Evolutionary conservation across 2,329 filamentous ascomycete genomes (phyloP).

Genomic region (Fusarium siculi): DNA sequence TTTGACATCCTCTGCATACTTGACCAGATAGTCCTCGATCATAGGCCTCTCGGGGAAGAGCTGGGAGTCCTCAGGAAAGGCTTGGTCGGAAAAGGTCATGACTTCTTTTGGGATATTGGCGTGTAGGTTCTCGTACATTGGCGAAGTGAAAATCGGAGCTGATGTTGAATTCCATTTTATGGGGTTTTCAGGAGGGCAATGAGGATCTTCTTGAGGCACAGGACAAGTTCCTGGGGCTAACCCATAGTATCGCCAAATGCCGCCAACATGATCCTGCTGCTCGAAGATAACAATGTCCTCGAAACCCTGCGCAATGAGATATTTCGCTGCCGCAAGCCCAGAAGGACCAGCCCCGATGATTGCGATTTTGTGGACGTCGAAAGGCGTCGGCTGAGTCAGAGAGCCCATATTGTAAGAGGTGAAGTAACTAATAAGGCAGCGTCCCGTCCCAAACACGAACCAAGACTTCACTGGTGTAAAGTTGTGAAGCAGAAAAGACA

Average conservation of each 20-base stretch:
- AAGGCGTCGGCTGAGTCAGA: conserved; percentile 45
- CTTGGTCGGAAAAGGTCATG: conserved; percentile 81
- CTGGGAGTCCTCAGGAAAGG: conserved; percentile 71
- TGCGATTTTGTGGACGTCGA: conserved; percentile 71
- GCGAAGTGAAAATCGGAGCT: conserved; percentile 76
- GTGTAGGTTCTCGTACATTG: conserved; percentile 84
- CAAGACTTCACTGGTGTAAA: not conserved
- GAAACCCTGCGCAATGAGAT: conserved; percentile 78
- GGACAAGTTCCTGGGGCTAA: conserved; percentile 57
- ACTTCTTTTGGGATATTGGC: conserved; percentile 86
- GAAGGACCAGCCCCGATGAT: conserved; percentile 86
- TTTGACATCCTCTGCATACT: conserved; percentile 75
- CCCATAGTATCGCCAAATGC: conserved; percentile 84
- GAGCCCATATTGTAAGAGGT: conserved; percentile 44
- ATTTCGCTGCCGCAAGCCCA: conserved; percentile 83
- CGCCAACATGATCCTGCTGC: conserved; percentile 79
- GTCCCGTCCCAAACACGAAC: not conserved
- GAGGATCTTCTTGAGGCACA: conserved; percentile 77
- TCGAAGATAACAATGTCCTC: conserved; percentile 81
- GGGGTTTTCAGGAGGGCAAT: conserved; percentile 71
- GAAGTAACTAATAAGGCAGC: not conserved
- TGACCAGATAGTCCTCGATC: conserved; percentile 78
- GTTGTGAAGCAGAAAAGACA: not conserved
- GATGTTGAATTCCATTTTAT: conserved; percentile 55
- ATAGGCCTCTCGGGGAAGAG: conserved; percentile 79